Evolutionary conservation across 192 early-diverging fungal species (phyloP).

Genomic region (Jimgerdemannia lactiflua): DNA sequence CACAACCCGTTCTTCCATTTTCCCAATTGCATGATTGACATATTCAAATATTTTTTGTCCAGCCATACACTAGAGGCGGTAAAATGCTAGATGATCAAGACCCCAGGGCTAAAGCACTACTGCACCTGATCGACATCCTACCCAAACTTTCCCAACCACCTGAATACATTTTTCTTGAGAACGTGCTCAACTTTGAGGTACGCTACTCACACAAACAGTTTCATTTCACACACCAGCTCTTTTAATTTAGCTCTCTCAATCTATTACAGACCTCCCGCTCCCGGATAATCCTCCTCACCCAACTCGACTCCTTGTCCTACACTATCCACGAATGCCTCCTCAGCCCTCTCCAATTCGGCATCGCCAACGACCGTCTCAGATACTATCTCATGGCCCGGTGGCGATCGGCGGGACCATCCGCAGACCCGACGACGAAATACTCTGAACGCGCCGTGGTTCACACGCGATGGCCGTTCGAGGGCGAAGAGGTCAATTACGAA

Average conservation of each 20-base stretch:
- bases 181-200: slow-evolving; percentile 79
- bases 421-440: slow-evolving; percentile 3
- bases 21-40: too few species aligned
- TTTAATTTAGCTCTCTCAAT: background rate
- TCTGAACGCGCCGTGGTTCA: slow-evolving; percentile 23
- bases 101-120: slow-evolving; percentile 64
- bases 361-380: slow-evolving; percentile 74
- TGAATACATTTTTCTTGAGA: slow-evolving; percentile 68
- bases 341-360: slow-evolving; percentile 67
- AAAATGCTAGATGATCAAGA: slow-evolving; percentile 75
- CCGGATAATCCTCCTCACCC: slow-evolving; percentile 48
- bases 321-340: slow-evolving; percentile 68
- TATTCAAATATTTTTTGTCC: background rate
- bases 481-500: slow-evolving; percentile 20
- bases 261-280: slow-evolving; percentile 51
- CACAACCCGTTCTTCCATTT: too few species aligned
- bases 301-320: slow-evolving; percentile 55
- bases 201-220: background rate
- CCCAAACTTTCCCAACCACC: slow-evolving; percentile 50
- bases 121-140: slow-evolving; percentile 65
- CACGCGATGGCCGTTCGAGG: slow-evolving; percentile 44
- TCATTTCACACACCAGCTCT: background rate
- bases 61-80: slow-evolving; percentile 73
- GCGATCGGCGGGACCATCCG: slow-evolving; percentile 14
- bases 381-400: slow-evolving; percentile 69